Evolutionary conservation across 331 rosid genomes (phyloP), one percentile per base, ranked within the genome.

Genomic region (Malus hybrid): DNA sequence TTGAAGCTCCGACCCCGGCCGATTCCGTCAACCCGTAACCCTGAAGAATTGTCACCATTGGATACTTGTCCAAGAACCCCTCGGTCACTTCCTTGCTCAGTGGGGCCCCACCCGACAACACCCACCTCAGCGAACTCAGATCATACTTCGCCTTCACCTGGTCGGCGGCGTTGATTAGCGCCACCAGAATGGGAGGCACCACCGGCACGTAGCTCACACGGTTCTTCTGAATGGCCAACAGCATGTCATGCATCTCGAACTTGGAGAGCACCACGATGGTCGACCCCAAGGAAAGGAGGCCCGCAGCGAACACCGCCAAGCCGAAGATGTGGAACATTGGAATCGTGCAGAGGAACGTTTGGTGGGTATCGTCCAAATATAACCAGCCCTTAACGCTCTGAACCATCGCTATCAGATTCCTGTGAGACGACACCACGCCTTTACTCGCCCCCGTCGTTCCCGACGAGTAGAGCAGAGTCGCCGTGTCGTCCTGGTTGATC

Each of bases 311-410:
- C 24, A 75, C 89, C 0, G 61, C 96, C 2, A 91, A 75, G 52
- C 99, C 99, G 85, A 88, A 94, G 76, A 94, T 89, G 32, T 94
- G 99, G 76, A 90, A 92, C 99, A 94, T 94, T 0, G 97, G 97
- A 12, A 92, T 95, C 0, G 96, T 91, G 78, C 97, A 94, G 71
- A 94, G 78, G 75, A 86, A 90, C 50, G 88, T 88, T 48, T 90
- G 86, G 6, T 48, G 67, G 29, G 68, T 86, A 2, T 82, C 81
- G 1, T 61, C 83, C 0, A 70, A 6, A 0, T 28, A 12, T 85
- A 90, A 87, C 10, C 97, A 77, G 46, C 81, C 74, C 1, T 78
- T 39, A 0, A 90, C 80, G 18, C 80, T 85, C 65, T 87, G 84
- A 0, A 92, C 91, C 92, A 89, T 87, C 0, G 96, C 87, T 11